These are phyloP conservation scores for Candida sojae DNA, from an alignment of 1,139 yeast species.

Conservation along the genomic window DNA sequence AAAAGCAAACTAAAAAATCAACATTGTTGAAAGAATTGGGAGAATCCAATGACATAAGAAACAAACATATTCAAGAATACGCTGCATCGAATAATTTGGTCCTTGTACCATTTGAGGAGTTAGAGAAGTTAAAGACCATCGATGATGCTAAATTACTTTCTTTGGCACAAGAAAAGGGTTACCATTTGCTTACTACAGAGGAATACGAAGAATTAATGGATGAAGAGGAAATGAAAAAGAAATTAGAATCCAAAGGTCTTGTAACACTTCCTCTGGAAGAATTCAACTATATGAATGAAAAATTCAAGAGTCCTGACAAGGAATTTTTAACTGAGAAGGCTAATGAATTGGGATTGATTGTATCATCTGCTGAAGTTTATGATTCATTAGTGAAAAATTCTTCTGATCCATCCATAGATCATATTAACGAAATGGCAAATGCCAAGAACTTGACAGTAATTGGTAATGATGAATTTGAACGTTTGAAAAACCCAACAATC, in stretches of 20 bases:
- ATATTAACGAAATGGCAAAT: conserved; percentile 33
- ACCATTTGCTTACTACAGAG: conserved; percentile 24
- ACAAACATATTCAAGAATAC: conserved; percentile 43
- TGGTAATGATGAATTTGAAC: conserved; percentile 12
- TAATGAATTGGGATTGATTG: conserved; percentile 32
- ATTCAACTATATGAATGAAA: conserved; percentile 17
- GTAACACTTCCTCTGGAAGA: conserved; percentile 33
- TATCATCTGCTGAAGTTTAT: conserved; percentile 30
- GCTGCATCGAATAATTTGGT: conserved; percentile 51
- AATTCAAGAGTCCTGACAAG: conserved; percentile 26
- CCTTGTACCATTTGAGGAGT: conserved; percentile 50
- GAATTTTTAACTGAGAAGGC: conserved; percentile 30
- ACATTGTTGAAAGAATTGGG: conserved; percentile 25
- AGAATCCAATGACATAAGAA: conserved; percentile 2
- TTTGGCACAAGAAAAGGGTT: conserved; percentile 28
- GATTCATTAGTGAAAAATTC: conserved; percentile 27
- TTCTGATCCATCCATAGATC: conserved; percentile 22
- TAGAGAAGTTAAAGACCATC: conserved; percentile 31
- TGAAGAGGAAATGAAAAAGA: conserved; percentile 37
- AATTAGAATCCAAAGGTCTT: conserved; percentile 32
- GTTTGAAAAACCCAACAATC: conserved; percentile 10
- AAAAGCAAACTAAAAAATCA: conserved; percentile 13
- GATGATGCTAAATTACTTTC: conserved; percentile 22
- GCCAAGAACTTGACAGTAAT: conserved; percentile 9
- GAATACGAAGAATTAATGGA: conserved; percentile 30